These are phyloP conservation scores for Sporisorium graminicola DNA, from an alignment of 1,284 basidiomycete species.

Conservation along the genomic window DNA sequence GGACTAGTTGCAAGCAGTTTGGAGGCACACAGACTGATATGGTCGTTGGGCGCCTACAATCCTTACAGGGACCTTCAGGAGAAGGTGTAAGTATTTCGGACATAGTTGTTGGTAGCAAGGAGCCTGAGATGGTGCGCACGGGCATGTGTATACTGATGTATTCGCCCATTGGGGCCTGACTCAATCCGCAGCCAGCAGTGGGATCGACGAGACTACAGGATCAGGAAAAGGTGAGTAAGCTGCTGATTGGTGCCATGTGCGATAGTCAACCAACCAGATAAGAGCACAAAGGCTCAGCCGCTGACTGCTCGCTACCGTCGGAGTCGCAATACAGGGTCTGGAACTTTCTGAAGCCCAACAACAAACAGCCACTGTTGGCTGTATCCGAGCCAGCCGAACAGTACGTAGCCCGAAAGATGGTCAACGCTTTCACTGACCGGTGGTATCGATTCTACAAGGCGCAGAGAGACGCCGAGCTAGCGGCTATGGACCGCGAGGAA, in stretches of 20 bases:
- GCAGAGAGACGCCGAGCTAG: conserved; percentile 3
- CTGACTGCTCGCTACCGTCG: neutral
- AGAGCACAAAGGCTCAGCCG: neutral
- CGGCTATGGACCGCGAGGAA: neutral
- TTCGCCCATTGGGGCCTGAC: no score
- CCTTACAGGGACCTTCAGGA: conserved; percentile 7
- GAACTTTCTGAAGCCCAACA: conserved; percentile 7
- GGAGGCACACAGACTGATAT: neutral
- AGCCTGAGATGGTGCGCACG: neutral
- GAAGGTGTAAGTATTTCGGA: neutral
- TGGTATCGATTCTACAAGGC: conserved; percentile 4
- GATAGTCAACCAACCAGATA: no score
- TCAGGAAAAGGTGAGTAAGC: neutral
- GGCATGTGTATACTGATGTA: neutral
- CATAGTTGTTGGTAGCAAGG: neutral
- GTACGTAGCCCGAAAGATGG: conserved; percentile 23
- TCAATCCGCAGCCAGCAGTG: neutral
- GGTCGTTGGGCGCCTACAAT: no score
- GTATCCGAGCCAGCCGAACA: conserved; percentile 14
- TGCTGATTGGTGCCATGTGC: neutral
- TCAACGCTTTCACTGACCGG: conserved; percentile 17
- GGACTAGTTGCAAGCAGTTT: neutral
- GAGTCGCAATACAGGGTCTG: conserved; percentile 6
- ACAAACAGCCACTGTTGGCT: neutral
- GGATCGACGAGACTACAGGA: neutral